Conservation (phyloP, 1,139 yeast genomes). For the Lodderomyces metapsilosis region DNA sequence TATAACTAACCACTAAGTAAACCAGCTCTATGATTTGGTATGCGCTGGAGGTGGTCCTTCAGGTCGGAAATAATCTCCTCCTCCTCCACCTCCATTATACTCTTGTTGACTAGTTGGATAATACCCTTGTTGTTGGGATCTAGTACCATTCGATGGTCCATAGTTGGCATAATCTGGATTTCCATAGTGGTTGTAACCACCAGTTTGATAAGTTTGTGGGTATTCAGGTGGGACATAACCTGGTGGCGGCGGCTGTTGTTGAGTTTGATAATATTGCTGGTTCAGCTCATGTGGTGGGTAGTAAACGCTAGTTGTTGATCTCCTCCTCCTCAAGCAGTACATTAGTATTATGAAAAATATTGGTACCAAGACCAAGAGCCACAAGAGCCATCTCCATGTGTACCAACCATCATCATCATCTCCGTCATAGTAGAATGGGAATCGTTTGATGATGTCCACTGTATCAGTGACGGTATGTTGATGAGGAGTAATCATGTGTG, state of each 20-base stretch:
- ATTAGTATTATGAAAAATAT: constrained; percentile 8
- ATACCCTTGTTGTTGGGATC: background rate
- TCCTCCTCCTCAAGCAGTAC: constrained; percentile 9
- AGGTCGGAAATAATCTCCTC: constrained; percentile 7
- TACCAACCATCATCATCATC: constrained; percentile 9
- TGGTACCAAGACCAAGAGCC: constrained; percentile 12
- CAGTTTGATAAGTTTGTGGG: constrained; percentile 9
- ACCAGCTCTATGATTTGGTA: constrained; percentile 7
- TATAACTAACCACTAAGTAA: no score
- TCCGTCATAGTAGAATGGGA: constrained; percentile 1
- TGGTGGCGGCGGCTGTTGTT: constrained; percentile 4
- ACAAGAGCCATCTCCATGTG: constrained; percentile 12
- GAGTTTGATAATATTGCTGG: constrained; percentile 5
- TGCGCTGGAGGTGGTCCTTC: constrained; percentile 14
- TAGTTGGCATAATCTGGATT: constrained; percentile 4
- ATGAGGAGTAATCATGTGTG: background rate
- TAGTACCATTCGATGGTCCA: constrained; percentile 2
- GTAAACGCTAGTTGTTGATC: constrained; percentile 3
- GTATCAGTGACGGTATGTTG: background rate
- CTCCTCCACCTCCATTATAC: background rate
- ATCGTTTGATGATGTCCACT: constrained; percentile 5
- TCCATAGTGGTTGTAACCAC: constrained; percentile 3
- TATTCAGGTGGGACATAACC: constrained; percentile 7
- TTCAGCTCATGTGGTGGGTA: constrained; percentile 8
- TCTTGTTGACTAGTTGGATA: constrained; percentile 3